Evolutionary conservation across 352 stramenopile species (phyloP).

Genomic region (Phytopythium montanum): DNA sequence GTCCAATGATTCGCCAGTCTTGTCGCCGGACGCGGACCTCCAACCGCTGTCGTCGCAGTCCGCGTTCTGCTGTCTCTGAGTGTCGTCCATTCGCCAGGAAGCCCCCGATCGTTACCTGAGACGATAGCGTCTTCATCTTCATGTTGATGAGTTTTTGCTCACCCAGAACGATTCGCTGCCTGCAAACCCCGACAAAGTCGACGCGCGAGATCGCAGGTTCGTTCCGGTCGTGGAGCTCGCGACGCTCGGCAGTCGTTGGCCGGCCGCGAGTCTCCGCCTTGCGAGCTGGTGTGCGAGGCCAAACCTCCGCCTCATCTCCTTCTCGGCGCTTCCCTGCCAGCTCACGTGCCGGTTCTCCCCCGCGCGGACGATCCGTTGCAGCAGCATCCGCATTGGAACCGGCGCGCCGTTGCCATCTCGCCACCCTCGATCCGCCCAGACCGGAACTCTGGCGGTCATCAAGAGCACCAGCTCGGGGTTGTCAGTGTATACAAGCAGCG

Average conservation of each 20-base stretch:
- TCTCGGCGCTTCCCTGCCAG: slow-evolving; percentile 3
- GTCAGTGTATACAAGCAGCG: slow-evolving; percentile 3
- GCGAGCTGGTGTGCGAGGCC: slow-evolving; percentile 1
- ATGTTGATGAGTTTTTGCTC: background rate
- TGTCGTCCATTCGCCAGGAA: background rate
- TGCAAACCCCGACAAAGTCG: background rate
- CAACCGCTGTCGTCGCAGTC: background rate
- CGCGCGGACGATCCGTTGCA: slow-evolving; percentile 4
- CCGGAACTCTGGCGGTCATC: background rate
- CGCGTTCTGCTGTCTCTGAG: slow-evolving; percentile 1
- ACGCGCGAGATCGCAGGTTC: background rate
- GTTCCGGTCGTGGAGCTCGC: slow-evolving; percentile 3
- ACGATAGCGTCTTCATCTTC: background rate
- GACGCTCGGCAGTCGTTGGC: background rate
- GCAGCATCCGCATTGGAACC: background rate
- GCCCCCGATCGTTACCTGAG: background rate
- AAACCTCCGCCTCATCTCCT: slow-evolving; percentile 2
- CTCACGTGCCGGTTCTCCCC: slow-evolving; percentile 1
- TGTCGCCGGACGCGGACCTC: background rate
- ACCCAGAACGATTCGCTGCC: background rate
- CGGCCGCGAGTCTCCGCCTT: background rate
- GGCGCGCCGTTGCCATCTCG: background rate
- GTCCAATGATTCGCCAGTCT: background rate
- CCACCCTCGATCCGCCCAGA: slow-evolving; percentile 3
- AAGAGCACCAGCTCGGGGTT: background rate